Evolutionary conservation across 371 early-diverging fungal species (phyloP).

Genomic region (Phascolomyces articulosus): DNA sequence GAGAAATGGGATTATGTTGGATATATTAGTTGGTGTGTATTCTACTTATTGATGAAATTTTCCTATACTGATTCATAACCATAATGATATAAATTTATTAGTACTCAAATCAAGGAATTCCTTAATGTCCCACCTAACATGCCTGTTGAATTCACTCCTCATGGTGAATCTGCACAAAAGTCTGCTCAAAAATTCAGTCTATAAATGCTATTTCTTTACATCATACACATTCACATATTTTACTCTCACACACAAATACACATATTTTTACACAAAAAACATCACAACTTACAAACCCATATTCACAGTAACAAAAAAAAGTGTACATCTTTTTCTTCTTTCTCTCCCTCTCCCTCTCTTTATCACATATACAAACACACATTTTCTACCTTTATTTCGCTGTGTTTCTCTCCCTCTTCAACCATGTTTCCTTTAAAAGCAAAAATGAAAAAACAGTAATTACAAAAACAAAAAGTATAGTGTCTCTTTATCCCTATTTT

Average conservation of each 20-base stretch:
- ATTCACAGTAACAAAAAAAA: too few relatives aligned
- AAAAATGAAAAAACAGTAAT: not conserved
- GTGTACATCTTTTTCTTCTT: too few relatives aligned
- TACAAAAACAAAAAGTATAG: too few relatives aligned
- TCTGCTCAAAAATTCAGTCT: slow-evolving; percentile 24
- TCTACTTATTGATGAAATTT: not conserved
- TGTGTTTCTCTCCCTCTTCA: too few relatives aligned
- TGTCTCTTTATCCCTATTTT: not conserved
- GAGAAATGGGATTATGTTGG: not conserved
- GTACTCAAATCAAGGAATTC: slow-evolving; percentile 58
- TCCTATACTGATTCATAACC: too few relatives aligned
- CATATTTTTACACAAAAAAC: too few relatives aligned
- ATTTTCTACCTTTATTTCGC: too few relatives aligned
- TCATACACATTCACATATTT: not conserved
- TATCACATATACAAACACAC: too few relatives aligned
- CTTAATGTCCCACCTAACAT: slow-evolving; percentile 46
- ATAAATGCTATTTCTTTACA: slow-evolving; percentile 5
- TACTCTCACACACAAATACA: too few relatives aligned
- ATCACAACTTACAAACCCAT: too few relatives aligned
- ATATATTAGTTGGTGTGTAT: not conserved
- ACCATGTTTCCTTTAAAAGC: not conserved
- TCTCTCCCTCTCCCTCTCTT: too few relatives aligned
- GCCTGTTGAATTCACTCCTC: slow-evolving; percentile 49
- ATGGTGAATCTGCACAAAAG: slow-evolving; percentile 43
- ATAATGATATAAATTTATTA: too few relatives aligned